Conservation (phyloP, 73 alveolate genomes). For the Durusdinium trenchii region DNA sequence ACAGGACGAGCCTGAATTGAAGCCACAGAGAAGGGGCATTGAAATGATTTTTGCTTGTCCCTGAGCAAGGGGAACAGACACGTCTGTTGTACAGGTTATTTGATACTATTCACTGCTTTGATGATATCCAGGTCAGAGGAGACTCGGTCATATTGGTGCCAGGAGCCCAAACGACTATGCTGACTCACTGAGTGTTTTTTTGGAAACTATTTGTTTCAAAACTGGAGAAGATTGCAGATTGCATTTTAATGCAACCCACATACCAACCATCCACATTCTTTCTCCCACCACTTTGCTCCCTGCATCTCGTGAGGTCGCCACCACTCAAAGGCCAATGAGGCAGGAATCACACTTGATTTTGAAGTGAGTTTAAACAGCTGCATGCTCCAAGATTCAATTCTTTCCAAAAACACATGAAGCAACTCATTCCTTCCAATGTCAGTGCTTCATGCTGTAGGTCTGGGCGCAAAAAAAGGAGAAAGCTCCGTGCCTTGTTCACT, state of each 20-base stretch:
- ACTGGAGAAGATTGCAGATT: background rate
- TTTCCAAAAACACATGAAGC: no score
- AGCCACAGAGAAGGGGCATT: slow-evolving; percentile 90
- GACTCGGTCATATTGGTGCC: slow-evolving; percentile 80
- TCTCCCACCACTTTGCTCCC: background rate
- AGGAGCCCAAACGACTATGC: background rate
- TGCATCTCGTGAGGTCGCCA: slow-evolving; percentile 21
- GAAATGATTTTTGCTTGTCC: slow-evolving; percentile 69
- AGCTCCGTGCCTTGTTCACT: no score
- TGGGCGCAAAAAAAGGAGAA: no score
- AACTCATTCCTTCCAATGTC: no score
- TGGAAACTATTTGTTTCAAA: no score
- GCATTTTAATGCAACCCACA: background rate
- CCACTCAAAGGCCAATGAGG: slow-evolving; percentile 44
- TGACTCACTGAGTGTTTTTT: background rate
- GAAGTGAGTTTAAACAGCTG: no score
- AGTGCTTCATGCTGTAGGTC: no score
- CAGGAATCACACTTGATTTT: no score
- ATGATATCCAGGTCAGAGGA: slow-evolving; percentile 48
- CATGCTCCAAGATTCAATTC: no score
- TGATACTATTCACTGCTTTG: no score
- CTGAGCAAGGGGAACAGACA: background rate
- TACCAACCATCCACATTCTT: background rate
- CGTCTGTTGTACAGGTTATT: background rate
- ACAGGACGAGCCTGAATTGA: slow-evolving; percentile 78